These are phyloP conservation scores for Panaeolus cyanescens DNA, from an alignment of 768 basidiomycete genomes.

Conservation along the genomic window DNA sequence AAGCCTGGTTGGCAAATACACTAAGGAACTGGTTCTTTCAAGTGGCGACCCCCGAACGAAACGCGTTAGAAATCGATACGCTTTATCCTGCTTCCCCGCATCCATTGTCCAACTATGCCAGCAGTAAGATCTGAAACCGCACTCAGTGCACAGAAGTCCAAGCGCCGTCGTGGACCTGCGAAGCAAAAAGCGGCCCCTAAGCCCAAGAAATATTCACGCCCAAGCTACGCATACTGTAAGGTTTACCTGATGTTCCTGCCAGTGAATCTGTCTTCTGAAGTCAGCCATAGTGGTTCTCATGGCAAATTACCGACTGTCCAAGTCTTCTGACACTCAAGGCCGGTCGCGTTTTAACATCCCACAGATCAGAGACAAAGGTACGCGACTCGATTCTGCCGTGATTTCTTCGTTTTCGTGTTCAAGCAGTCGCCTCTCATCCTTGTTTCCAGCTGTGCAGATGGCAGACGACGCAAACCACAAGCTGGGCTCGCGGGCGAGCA, in stretches of 20 bases:
- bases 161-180: neutral
- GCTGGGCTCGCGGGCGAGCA: neutral
- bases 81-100: too few species aligned
- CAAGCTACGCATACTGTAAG: neutral
- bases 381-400: too few species aligned
- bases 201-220: neutral
- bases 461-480: neutral
- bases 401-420: too few species aligned
- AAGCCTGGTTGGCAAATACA: too few species aligned
- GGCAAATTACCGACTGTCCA: too few species aligned
- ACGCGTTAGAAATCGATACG: too few species aligned
- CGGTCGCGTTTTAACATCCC: neutral
- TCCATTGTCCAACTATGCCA: neutral
- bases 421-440: too few species aligned
- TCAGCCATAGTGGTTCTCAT: neutral
- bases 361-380: neutral
- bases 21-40: too few species aligned
- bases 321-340: too few species aligned
- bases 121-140: neutral
- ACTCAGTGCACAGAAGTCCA: neutral
- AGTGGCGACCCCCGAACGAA: too few species aligned
- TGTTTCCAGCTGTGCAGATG: neutral
- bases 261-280: neutral
- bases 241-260: too few species aligned
- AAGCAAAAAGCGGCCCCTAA: neutral